Percentiles rank a stretch among this genome's conserved stretches.
Evolutionary conservation across 805 yeast species (phyloP).

Genomic region (Kluyveromyces aestuarii): DNA sequence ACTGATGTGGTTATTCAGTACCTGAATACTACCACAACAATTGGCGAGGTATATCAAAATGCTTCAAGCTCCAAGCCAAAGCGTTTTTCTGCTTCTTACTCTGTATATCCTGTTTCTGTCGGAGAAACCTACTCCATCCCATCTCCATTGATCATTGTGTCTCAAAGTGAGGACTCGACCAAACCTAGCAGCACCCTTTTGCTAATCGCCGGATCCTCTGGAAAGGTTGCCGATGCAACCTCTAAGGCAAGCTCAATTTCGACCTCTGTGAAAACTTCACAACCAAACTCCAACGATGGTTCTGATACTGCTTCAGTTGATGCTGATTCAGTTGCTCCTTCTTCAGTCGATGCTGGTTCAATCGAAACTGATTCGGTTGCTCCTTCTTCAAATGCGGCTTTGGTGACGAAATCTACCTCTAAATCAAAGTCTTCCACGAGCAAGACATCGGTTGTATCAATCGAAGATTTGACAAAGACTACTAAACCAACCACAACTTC

Average conservation of each 20-base stretch:
- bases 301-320: not conserved
- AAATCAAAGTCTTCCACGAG: not conserved
- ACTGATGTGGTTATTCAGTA: not conserved
- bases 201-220: not conserved
- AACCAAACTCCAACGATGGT: not conserved
- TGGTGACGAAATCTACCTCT: not conserved
- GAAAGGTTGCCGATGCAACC: not conserved
- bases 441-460: not conserved
- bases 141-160: not conserved
- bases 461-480: not conserved
- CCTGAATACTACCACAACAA: constrained; percentile 2
- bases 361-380: not conserved
- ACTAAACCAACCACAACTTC: not conserved
- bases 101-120: not conserved
- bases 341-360: no score
- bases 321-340: no score
- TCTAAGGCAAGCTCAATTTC: not conserved
- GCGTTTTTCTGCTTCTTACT: constrained; percentile 4
- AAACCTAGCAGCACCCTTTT: not conserved
- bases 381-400: not conserved
- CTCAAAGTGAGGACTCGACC: not conserved
- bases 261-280: not conserved
- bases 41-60: constrained; percentile 7
- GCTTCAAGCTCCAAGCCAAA: constrained; percentile 1
- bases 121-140: not conserved